Conservation (phyloP, 2,329 filamentous ascomycete species). For the Aspergillus ochraceoroseus region DNA sequence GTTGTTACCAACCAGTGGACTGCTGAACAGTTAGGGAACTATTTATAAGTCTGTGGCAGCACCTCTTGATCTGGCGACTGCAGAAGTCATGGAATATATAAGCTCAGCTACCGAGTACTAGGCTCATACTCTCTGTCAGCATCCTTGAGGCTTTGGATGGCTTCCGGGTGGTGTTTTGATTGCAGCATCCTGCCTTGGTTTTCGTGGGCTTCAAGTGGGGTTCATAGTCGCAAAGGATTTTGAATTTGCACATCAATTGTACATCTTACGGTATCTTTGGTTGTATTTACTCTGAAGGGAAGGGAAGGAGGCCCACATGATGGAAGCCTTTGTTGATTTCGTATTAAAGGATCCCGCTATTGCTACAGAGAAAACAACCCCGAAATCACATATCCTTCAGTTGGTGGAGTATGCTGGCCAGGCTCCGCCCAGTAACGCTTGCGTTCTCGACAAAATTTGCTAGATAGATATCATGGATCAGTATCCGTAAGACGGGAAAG, state of each 20-base stretch:
- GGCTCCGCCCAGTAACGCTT: conserved; percentile 17
- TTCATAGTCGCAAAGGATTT: no score
- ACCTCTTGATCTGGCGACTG: no score
- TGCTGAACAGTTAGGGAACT: conserved; percentile 14
- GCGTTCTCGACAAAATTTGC: conserved; percentile 23
- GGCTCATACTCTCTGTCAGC: no score
- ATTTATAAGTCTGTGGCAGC: conserved; percentile 15
- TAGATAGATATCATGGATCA: conserved; percentile 17
- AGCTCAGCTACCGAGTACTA: conserved; percentile 9
- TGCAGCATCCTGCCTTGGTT: no score
- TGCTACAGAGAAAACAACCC: neutral
- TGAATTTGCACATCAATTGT: no score
- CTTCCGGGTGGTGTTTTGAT: no score
- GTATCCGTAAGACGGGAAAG: conserved; percentile 1
- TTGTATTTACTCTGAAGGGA: no score
- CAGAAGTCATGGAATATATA: conserved; percentile 12
- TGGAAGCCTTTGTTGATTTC: no score
- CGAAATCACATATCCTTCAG: conserved; percentile 23
- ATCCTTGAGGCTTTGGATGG: no score
- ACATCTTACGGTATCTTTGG: no score
- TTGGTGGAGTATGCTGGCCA: conserved; percentile 16
- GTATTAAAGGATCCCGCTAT: neutral
- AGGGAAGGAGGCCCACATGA: no score
- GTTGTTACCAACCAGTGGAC: conserved; percentile 15
- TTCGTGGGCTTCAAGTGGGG: no score